Evolutionary conservation across 345 rosid species (phyloP).

Genomic region (Combretum micranthum): DNA sequence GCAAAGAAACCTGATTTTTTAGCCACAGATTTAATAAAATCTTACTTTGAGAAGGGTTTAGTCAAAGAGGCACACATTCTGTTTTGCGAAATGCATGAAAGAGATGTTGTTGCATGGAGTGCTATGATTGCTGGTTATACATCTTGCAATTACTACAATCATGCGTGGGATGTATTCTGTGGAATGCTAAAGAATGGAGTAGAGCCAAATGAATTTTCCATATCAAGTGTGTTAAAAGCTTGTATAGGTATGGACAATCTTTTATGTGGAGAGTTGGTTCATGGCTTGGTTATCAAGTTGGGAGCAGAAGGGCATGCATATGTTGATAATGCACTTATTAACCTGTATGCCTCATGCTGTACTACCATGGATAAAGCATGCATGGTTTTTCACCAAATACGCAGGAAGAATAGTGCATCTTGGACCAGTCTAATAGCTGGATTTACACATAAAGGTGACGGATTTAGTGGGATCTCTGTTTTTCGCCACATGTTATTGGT

Average conservation of each 20-base stretch:
- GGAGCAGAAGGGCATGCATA: slow-evolving; percentile 56
- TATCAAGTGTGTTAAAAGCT: slow-evolving; percentile 66
- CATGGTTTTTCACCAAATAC: slow-evolving; percentile 41
- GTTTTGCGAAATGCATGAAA: slow-evolving; percentile 65
- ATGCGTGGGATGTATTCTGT: slow-evolving; percentile 55
- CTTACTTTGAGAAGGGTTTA: slow-evolving; percentile 38
- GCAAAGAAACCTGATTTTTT: slow-evolving; percentile 51
- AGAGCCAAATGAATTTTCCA: slow-evolving; percentile 53
- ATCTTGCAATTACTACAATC: slow-evolving; percentile 28
- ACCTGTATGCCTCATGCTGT: slow-evolving; percentile 65
- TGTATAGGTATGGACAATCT: slow-evolving; percentile 57
- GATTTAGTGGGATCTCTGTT: slow-evolving; percentile 46
- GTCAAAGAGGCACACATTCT: slow-evolving; percentile 35
- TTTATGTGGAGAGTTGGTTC: slow-evolving; percentile 48
- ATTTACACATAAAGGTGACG: slow-evolving; percentile 70
- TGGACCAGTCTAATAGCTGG: slow-evolving; percentile 88
- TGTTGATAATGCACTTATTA: slow-evolving; percentile 65
- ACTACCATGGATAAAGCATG: slow-evolving; percentile 54
- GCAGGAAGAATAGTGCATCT: slow-evolving; percentile 50
- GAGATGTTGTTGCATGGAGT: slow-evolving; percentile 79
- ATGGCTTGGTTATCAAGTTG: slow-evolving; percentile 52
- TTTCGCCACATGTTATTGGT: slow-evolving; percentile 68
- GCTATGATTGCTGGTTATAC: slow-evolving; percentile 54
- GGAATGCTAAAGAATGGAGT: slow-evolving; percentile 43
- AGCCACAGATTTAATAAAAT: slow-evolving; percentile 57